phyloP scores from a whole-genome alignment of 164 flowering plant species.

The Kingdonia uniflora region DNA sequence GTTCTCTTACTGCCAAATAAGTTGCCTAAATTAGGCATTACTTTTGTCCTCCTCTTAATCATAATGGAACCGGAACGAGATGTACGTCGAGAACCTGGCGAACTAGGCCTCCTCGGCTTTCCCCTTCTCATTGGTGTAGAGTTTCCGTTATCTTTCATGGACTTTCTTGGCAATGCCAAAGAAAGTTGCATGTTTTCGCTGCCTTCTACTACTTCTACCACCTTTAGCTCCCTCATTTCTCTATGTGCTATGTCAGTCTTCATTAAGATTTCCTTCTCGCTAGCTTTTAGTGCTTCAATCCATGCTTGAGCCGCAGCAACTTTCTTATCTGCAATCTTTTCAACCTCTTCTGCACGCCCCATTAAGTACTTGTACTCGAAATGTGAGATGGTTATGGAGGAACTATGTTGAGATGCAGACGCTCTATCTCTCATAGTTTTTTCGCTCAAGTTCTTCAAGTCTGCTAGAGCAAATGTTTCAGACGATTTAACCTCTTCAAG shows the following conservation, averaged over 20 bases:
- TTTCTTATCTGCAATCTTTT: slow-evolving; percentile 72
- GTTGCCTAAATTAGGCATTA: slow-evolving; percentile 45
- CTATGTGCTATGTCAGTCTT: slow-evolving; percentile 33
- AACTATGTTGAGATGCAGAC: slow-evolving; percentile 28
- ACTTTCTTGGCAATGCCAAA: slow-evolving; percentile 17
- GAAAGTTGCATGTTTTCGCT: slow-evolving; percentile 12
- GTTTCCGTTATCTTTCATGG: slow-evolving; percentile 21
- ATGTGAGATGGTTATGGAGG: slow-evolving; percentile 57
- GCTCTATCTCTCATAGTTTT: slow-evolving; percentile 41
- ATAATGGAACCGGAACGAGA: slow-evolving; percentile 28
- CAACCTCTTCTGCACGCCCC: slow-evolving; percentile 50
- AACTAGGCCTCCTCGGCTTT: slow-evolving; percentile 32
- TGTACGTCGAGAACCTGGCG: slow-evolving; percentile 25
- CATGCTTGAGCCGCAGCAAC: slow-evolving; percentile 85
- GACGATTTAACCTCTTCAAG: slow-evolving; percentile 48
- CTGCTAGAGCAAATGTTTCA: slow-evolving; percentile 55
- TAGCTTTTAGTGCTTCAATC: slow-evolving; percentile 65
- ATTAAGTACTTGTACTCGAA: slow-evolving; percentile 77
- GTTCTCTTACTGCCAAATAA: slow-evolving; percentile 27
- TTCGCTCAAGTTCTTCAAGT: slow-evolving; percentile 35
- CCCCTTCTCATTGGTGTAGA: slow-evolving; percentile 37
- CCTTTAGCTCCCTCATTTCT: slow-evolving; percentile 29
- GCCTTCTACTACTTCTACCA: slow-evolving; percentile 37
- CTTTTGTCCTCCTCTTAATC: slow-evolving; percentile 42
- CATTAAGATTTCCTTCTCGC: slow-evolving; percentile 59